Evolutionary conservation across 768 basidiomycete species (phyloP).

Genomic region (Russula foetens): DNA sequence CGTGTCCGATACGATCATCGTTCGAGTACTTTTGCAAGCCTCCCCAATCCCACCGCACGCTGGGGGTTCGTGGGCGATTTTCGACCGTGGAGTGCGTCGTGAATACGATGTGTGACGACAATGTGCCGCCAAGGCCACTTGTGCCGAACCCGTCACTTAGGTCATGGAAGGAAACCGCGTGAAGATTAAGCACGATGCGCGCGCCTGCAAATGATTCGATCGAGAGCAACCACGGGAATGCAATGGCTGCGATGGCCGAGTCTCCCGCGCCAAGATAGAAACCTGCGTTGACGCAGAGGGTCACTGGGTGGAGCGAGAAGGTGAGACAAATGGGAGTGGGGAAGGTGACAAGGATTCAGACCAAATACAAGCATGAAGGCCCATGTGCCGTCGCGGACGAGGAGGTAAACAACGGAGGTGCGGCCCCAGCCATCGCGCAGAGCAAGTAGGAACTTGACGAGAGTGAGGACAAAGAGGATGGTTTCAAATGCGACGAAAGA

Average conservation of each 20-base stretch:
- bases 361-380: slow-evolving; percentile 25
- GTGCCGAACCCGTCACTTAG: background rate
- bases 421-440: slow-evolving; percentile 21
- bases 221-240: slow-evolving; percentile 13
- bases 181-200: slow-evolving; percentile 11
- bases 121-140: background rate
- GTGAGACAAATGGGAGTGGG: background rate
- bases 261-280: slow-evolving; percentile 15
- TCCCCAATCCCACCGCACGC: slow-evolving; percentile 13
- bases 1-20: background rate
- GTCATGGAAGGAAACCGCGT: background rate
- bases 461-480: slow-evolving; percentile 23
- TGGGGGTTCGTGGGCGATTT: background rate
- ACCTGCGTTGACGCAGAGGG: slow-evolving; percentile 11
- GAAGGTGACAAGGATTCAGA: slow-evolving; percentile 5
- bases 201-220: slow-evolving; percentile 12
- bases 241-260: slow-evolving; percentile 1
- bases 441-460: slow-evolving; percentile 20
- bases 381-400: slow-evolving; percentile 25
- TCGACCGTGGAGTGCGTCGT: background rate
- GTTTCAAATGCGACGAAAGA: slow-evolving; percentile 23
- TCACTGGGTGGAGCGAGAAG: background rate
- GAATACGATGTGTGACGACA: slow-evolving; percentile 12
- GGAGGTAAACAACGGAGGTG: slow-evolving; percentile 20
- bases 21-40: background rate